A percentile compares a stretch with the other conserved stretches of the same genome.
Evolutionary conservation across 805 yeast genomes (phyloP).

Genomic region (Saturnispora galanensis): DNA sequence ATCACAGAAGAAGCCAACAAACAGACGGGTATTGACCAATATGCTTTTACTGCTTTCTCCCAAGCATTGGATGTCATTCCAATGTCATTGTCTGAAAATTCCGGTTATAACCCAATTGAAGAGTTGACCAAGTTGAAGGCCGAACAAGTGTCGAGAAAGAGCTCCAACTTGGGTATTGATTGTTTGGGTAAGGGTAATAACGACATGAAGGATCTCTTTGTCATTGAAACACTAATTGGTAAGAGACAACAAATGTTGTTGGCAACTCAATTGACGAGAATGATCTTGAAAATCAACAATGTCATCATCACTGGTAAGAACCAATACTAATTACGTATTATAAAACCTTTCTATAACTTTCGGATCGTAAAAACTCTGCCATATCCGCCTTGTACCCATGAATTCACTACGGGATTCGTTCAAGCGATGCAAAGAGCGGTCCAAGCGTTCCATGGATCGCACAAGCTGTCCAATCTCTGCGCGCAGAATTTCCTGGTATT

Average conservation of each 20-base stretch:
- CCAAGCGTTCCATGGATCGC: slow-evolving; percentile 9
- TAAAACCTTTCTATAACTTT: slow-evolving; percentile 7
- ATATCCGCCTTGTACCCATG: slow-evolving; percentile 13
- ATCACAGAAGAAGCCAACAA: slow-evolving; percentile 87
- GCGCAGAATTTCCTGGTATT: neutral
- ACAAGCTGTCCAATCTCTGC: slow-evolving; percentile 11
- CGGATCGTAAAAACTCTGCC: slow-evolving; percentile 19
- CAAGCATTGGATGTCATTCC: slow-evolving; percentile 87
- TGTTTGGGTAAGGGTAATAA: slow-evolving; percentile 81
- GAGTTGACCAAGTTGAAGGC: slow-evolving; percentile 77
- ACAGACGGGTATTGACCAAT: slow-evolving; percentile 93
- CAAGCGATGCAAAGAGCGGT: slow-evolving; percentile 8
- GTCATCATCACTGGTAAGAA: slow-evolving; percentile 60
- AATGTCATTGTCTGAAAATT: slow-evolving; percentile 91
- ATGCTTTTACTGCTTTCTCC: slow-evolving; percentile 93
- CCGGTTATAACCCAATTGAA: slow-evolving; percentile 91
- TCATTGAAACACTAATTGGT: slow-evolving; percentile 94
- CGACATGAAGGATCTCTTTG: slow-evolving; percentile 90
- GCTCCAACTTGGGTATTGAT: slow-evolving; percentile 79
- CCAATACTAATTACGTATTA: slow-evolving; percentile 17
- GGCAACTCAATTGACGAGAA: slow-evolving; percentile 95
- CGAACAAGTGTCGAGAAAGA: slow-evolving; percentile 66
- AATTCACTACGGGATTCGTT: slow-evolving; percentile 2
- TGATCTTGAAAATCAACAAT: slow-evolving; percentile 94
- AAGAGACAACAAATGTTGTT: slow-evolving; percentile 90